Evolutionary conservation across 139 green algal species (phyloP).

Genomic region (Picochlorum sp.): DNA sequence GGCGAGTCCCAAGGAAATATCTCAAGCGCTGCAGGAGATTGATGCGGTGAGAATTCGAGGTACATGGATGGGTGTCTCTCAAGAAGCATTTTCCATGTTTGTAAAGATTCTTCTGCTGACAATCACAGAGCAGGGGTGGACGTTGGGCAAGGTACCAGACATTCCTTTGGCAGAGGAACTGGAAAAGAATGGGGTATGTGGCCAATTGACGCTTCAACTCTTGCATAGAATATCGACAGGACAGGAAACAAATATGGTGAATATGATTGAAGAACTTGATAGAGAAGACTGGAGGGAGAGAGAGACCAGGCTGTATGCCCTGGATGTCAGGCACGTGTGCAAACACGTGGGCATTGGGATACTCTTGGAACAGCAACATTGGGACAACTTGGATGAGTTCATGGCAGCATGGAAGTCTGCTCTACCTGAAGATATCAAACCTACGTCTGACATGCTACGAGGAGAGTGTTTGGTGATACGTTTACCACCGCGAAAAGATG

Average conservation of each 20-base stretch:
- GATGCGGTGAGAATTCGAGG: constrained; percentile 35
- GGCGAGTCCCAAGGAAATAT: constrained; percentile 41
- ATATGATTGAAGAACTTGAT: neutral
- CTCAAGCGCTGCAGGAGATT: constrained; percentile 20
- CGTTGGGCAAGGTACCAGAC: constrained; percentile 7
- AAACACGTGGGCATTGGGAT: constrained; percentile 17
- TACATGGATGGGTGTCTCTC: constrained; percentile 33
- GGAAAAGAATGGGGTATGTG: constrained; percentile 24
- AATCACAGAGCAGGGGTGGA: constrained; percentile 3
- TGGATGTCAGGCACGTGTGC: constrained; percentile 19
- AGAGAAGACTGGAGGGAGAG: neutral
- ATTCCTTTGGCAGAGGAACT: constrained; percentile 10
- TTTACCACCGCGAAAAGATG: neutral
- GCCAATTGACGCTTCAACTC: constrained; percentile 41
- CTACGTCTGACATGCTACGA: constrained; percentile 30
- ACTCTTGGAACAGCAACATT: constrained; percentile 10
- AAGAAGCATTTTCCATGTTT: constrained; percentile 42
- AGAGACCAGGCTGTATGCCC: neutral
- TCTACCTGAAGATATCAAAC: constrained; percentile 24
- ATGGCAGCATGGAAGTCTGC: constrained; percentile 13
- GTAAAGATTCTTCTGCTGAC: constrained; percentile 32
- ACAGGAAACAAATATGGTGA: neutral
- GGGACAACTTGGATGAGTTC: constrained; percentile 17
- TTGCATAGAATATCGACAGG: constrained; percentile 29
- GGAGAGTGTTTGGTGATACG: constrained; percentile 32